A percentile compares a stretch with the other conserved stretches of the same genome.
These are phyloP conservation scores for Ailanthus altissimus DNA, from an alignment of 345 rosid genomes.

Conservation along the genomic window DNA sequence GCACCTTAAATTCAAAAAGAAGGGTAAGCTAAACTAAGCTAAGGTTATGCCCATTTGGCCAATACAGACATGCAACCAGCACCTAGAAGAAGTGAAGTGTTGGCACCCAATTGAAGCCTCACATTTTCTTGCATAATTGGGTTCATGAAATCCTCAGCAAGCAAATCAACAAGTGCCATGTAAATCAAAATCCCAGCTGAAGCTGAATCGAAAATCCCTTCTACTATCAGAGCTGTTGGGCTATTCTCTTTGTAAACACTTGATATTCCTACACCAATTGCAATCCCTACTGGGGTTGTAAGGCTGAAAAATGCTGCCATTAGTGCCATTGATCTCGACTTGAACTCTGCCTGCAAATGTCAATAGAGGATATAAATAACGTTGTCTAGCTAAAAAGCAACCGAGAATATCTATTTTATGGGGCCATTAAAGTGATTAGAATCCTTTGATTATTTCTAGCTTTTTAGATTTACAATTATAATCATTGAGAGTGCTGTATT, in stretches of 20 bases:
- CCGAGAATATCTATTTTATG: neutral
- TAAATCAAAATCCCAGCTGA: constrained; percentile 74
- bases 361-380: neutral
- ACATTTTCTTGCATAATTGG: constrained; percentile 53
- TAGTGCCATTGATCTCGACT: constrained; percentile 42
- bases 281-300: constrained; percentile 65
- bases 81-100: constrained; percentile 57
- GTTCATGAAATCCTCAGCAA: constrained; percentile 67
- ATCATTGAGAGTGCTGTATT: neutral
- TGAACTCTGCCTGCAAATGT: constrained; percentile 48
- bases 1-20: too few relatives aligned
- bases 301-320: constrained; percentile 78
- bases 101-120: constrained; percentile 58
- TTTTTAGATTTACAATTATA: neutral
- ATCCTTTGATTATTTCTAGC: neutral
- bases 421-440: neutral
- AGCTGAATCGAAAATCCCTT: constrained; percentile 63
- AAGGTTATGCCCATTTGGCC: constrained; percentile 58
- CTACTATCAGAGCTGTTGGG: constrained; percentile 50
- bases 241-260: constrained; percentile 46
- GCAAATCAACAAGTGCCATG: constrained; percentile 85
- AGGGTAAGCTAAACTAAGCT: too few relatives aligned
- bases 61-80: constrained; percentile 64
- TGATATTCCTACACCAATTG: constrained; percentile 57
- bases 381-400: neutral